Conservation (phyloP, 2,329 filamentous ascomycete genomes). For the Botrytis byssoidea region DNA sequence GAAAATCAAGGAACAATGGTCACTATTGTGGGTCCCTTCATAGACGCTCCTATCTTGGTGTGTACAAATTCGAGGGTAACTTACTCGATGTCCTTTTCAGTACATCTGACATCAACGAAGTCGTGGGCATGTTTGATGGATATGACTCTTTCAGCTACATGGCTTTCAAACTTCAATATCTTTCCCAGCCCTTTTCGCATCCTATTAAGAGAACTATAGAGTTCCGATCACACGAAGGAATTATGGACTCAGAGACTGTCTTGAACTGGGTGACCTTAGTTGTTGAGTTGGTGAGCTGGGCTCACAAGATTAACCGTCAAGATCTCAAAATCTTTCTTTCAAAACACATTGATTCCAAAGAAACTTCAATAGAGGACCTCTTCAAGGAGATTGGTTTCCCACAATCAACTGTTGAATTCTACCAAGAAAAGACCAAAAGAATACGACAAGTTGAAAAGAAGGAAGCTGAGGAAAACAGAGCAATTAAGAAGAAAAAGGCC, state of each 20-base stretch:
- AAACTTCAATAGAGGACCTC: neutral
- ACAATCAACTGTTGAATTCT: neutral
- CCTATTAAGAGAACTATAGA: slow-evolving; percentile 25
- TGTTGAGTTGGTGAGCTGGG: slow-evolving; percentile 4
- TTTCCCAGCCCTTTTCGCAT: neutral
- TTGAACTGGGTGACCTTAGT: slow-evolving; percentile 13
- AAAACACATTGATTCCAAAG: neutral
- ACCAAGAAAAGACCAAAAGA: neutral
- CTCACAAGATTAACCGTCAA: neutral
- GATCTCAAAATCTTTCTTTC: slow-evolving; percentile 3
- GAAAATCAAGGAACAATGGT: neutral
- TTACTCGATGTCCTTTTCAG: neutral
- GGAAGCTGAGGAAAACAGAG: neutral
- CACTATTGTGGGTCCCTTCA: neutral
- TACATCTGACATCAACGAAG: neutral
- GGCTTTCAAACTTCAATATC: neutral
- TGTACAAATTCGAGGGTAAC: neutral
- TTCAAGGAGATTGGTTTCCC: slow-evolving; percentile 4
- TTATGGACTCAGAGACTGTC: slow-evolving; percentile 23
- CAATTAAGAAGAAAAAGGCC: neutral
- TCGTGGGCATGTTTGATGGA: neutral
- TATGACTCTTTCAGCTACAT: neutral
- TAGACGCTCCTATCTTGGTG: neutral
- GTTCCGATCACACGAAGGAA: slow-evolving; percentile 30
- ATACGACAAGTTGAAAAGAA: neutral